phyloP scores from a whole-genome alignment of 2,329 filamentous ascomycete genomes.

The Fusarium oligoseptatum region DNA sequence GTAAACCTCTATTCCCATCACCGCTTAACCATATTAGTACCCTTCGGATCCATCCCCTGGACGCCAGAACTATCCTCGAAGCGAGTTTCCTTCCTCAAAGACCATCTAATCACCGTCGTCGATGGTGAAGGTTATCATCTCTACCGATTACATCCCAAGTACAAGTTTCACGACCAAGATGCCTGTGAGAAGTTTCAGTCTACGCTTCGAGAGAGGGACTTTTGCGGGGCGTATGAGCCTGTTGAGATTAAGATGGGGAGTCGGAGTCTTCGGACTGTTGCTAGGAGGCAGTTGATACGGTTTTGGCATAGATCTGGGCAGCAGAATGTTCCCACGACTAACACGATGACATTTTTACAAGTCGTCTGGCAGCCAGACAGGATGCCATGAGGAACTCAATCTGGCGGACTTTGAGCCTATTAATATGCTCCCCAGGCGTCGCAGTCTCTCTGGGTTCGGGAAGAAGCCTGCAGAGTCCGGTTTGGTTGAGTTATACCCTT shows the following conservation, averaged over 20 bases:
- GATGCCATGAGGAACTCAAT: neutral
- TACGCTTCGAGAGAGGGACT: slow-evolving; percentile 6
- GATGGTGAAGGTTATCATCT: slow-evolving; percentile 17
- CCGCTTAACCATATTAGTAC: neutral
- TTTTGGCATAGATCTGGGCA: slow-evolving; percentile 3
- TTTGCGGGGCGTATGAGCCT: slow-evolving; percentile 1
- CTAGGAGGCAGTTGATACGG: slow-evolving; percentile 9
- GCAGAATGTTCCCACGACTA: neutral
- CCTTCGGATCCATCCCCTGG: slow-evolving; percentile 11
- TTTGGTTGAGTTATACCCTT: neutral
- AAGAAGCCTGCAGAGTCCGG: neutral
- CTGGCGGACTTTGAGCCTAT: neutral
- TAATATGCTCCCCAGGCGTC: neutral
- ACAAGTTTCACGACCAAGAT: slow-evolving; percentile 10
- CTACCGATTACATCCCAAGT: slow-evolving; percentile 11
- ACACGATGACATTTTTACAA: slow-evolving; percentile 5
- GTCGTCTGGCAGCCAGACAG: neutral
- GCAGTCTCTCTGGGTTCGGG: neutral
- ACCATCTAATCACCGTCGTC: slow-evolving; percentile 10
- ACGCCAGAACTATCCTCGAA: neutral
- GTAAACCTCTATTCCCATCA: neutral
- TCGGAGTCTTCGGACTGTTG: neutral
- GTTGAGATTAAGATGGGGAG: slow-evolving; percentile 2
- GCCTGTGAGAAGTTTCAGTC: slow-evolving; percentile 9
- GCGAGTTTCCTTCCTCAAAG: neutral